A percentile compares a stretch with the other conserved stretches of the same genome.
Evolutionary conservation across 192 early-diverging fungal genomes (phyloP).

Genomic region (Backusella morwellensis): DNA sequence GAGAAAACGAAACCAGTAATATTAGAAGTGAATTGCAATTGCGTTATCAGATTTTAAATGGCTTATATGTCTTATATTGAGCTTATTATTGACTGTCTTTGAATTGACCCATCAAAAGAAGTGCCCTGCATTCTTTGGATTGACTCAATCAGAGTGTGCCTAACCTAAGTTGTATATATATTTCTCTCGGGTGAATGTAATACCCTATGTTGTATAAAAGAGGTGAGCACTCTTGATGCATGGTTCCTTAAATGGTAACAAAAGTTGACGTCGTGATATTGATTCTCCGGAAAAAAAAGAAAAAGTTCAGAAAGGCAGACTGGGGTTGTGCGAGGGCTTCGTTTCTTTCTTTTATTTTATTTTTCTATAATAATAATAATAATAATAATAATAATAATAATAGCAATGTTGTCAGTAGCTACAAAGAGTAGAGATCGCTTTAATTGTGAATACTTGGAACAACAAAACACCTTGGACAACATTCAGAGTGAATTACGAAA

Average conservation of each 20-base stretch:
- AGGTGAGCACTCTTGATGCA: neutral
- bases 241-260: neutral
- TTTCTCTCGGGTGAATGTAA: neutral
- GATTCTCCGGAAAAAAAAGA: conserved; percentile 1
- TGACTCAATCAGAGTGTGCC: too few relatives aligned
- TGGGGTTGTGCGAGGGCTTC: neutral
- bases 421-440: neutral
- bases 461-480: neutral
- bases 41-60: too few relatives aligned
- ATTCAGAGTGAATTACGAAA: neutral
- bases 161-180: neutral
- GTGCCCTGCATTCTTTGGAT: too few relatives aligned
- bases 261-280: conserved; percentile 2
- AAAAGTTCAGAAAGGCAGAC: neutral
- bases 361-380: neutral
- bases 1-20: too few relatives aligned
- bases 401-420: neutral
- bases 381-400: neutral
- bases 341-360: neutral
- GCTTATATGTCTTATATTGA: too few relatives aligned
- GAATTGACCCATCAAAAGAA: too few relatives aligned
- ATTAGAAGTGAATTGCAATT: too few relatives aligned
- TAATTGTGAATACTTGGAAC: conserved; percentile 7
- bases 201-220: neutral
- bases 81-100: too few relatives aligned